phyloP scores from a whole-genome alignment of 2,329 filamentous ascomycete genomes.

The Cladosporium velox region DNA sequence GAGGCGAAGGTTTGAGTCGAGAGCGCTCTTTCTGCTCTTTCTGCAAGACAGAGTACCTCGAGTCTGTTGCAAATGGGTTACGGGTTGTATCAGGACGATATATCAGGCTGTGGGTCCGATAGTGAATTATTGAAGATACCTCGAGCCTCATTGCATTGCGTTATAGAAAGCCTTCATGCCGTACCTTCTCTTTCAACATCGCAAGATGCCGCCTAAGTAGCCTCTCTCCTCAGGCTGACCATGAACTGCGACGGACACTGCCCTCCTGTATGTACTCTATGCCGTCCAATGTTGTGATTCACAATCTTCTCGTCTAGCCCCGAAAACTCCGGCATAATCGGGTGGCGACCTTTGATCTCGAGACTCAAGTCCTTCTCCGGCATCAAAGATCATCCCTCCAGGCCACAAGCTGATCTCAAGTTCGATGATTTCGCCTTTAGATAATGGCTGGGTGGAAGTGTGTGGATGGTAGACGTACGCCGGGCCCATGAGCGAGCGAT shows the following conservation, averaged over 20 bases:
- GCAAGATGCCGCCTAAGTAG: too few relatives aligned
- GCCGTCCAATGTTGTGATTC: neutral
- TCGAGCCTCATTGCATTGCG: too few relatives aligned
- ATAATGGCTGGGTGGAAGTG: neutral
- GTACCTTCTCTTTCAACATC: too few relatives aligned
- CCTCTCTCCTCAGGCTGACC: neutral
- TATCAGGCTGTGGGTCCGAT: too few relatives aligned
- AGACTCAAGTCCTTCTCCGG: conserved; percentile 37
- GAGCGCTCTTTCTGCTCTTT: too few relatives aligned
- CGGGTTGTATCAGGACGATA: too few relatives aligned
- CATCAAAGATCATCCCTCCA: conserved; percentile 48
- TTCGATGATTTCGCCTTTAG: conserved; percentile 44
- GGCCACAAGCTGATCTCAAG: conserved; percentile 53
- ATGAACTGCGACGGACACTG: neutral
- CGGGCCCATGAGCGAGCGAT: neutral
- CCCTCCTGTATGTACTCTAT: conserved; percentile 1
- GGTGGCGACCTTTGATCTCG: conserved; percentile 15
- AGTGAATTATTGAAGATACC: too few relatives aligned
- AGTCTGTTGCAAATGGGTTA: too few relatives aligned
- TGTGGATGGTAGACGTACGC: neutral
- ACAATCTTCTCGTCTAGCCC: neutral
- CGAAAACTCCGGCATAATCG: neutral
- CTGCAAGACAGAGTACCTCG: too few relatives aligned
- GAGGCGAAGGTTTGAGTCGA: too few relatives aligned
- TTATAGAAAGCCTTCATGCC: too few relatives aligned